Conservation (phyloP, 331 rosid genomes). For the Telfairia occidentalis region DNA sequence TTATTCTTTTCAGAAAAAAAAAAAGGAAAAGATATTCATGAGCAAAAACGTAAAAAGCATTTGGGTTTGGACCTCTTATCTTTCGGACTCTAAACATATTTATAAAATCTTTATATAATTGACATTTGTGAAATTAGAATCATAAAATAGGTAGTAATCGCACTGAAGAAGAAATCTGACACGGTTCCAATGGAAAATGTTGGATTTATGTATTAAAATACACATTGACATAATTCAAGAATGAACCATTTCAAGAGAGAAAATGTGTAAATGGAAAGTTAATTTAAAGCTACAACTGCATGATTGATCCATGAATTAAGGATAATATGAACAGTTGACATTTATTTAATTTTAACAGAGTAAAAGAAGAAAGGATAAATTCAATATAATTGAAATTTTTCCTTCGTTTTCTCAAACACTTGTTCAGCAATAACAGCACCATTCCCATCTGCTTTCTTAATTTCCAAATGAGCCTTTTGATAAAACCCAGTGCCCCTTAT, state of each 20-base stretch:
- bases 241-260: not conserved
- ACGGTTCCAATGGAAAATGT: not conserved
- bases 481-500: conserved; percentile 54
- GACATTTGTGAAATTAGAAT: too few species aligned
- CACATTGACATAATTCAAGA: not conserved
- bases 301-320: conserved; percentile 5
- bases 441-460: conserved; percentile 69
- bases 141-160: too few species aligned
- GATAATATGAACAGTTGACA: not conserved
- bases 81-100: too few species aligned
- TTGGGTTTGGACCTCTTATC: too few species aligned
- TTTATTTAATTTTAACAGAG: not conserved
- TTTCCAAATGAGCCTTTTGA: conserved; percentile 67
- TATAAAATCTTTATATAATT: too few species aligned
- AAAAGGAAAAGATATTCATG: too few species aligned
- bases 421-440: conserved; percentile 71
- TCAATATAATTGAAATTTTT: conserved; percentile 46
- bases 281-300: not conserved
- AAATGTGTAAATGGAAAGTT: not conserved
- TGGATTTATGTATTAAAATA: not conserved
- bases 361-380: not conserved
- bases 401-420: conserved; percentile 71
- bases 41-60: too few species aligned
- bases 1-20: too few species aligned
- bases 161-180: not conserved